phyloP scores from a whole-genome alignment of 352 stramenopile species.

The Albugo candida region DNA sequence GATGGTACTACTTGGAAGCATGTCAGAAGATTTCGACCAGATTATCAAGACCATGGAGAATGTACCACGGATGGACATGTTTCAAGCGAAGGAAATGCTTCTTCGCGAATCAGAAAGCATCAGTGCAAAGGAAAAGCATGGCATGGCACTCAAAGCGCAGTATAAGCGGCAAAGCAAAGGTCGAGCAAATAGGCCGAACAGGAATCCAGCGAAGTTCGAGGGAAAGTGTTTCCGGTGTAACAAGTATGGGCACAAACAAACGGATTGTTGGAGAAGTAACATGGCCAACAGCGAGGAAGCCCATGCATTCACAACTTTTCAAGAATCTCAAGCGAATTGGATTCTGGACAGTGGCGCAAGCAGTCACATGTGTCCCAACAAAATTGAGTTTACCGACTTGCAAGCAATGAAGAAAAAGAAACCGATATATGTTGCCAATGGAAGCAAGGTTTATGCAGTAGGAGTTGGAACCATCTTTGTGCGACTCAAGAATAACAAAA shows the following conservation, averaged over 20 bases:
- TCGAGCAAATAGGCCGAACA: no score
- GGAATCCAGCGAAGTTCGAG: neutral
- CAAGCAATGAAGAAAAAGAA: neutral
- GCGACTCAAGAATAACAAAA: neutral
- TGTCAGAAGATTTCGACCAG: conserved; percentile 7
- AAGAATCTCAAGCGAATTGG: neutral
- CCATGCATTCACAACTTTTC: neutral
- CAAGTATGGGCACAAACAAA: neutral
- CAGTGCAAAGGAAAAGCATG: neutral
- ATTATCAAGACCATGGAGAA: conserved; percentile 5
- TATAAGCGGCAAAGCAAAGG: no score
- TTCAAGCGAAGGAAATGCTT: conserved; percentile 11
- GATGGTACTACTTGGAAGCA: conserved; percentile 1
- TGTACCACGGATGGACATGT: conserved; percentile 1
- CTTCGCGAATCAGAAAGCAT: conserved; percentile 3
- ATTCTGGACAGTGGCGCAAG: conserved; percentile 11
- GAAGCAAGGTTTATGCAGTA: conserved; percentile 4
- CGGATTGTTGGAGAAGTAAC: neutral
- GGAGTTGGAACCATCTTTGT: conserved; percentile 5
- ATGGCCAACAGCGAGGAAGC: neutral
- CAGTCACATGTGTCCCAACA: conserved; percentile 8
- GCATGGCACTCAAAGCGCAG: neutral
- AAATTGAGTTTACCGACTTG: conserved; percentile 4
- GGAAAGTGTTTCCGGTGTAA: neutral
- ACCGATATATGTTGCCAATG: conserved; percentile 5